Evolutionary conservation across 1,139 yeast species (phyloP).

Genomic region (Suhomyces coccinellae): DNA sequence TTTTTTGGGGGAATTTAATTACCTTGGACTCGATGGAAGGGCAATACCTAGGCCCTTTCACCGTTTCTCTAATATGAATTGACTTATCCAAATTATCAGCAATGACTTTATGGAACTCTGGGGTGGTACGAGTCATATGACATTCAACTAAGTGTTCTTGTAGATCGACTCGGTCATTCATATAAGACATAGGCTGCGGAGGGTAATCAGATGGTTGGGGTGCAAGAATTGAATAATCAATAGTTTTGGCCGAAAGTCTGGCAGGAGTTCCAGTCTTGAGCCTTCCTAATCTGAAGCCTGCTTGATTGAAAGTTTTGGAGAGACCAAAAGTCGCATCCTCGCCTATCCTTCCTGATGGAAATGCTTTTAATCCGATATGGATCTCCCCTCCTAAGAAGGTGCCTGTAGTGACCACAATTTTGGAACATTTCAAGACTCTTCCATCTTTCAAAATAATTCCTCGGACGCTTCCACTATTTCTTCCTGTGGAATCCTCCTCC

Average conservation of each 20-base stretch:
- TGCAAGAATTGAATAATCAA: slow-evolving; percentile 59
- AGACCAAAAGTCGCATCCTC: slow-evolving; percentile 91
- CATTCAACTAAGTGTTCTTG: slow-evolving; percentile 64
- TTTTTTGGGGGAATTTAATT: slow-evolving; percentile 74
- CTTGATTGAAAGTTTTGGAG: slow-evolving; percentile 69
- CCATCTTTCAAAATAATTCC: slow-evolving; percentile 81
- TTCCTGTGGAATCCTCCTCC: slow-evolving; percentile 31
- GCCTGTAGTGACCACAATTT: slow-evolving; percentile 91
- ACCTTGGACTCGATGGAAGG: slow-evolving; percentile 94
- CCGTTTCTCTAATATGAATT: slow-evolving; percentile 89
- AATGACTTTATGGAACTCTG: slow-evolving; percentile 68
- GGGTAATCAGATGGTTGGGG: slow-evolving; percentile 80
- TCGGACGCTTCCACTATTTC: slow-evolving; percentile 46
- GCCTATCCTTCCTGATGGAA: slow-evolving; percentile 92
- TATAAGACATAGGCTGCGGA: slow-evolving; percentile 84
- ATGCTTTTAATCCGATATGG: slow-evolving; percentile 77
- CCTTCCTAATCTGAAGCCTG: slow-evolving; percentile 85
- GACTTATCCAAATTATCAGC: slow-evolving; percentile 73
- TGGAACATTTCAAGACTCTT: slow-evolving; percentile 53
- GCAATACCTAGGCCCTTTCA: slow-evolving; percentile 95
- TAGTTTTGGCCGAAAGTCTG: slow-evolving; percentile 68
- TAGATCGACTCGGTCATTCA: slow-evolving; percentile 67
- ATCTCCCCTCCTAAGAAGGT: slow-evolving; percentile 94
- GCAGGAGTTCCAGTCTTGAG: slow-evolving; percentile 98
- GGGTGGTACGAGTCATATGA: slow-evolving; percentile 77